Evolutionary conservation across 805 yeast species (phyloP), one percentile per base, ranked within the genome.

Genomic region (Vanderwaltozyma tropicalis): DNA sequence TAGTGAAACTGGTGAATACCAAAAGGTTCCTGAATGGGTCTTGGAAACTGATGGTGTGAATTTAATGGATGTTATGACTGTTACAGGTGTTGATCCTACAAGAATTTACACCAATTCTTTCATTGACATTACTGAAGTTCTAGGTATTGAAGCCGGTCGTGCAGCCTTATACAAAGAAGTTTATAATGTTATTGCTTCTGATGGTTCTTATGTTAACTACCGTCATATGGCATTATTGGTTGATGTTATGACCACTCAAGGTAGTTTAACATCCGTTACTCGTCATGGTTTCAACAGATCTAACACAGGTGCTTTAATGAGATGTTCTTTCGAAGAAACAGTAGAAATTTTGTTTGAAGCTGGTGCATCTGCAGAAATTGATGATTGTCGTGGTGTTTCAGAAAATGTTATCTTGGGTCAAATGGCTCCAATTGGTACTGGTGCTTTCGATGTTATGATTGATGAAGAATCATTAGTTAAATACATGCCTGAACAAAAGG

Each of bases 211-310:
- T 55, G 99, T 92, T 44, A 92, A 92, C 65, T 92, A 92, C 67
- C 80, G 99, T 67, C 99, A 92, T 57, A 81, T 92, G 92, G 96
- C 99, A 4, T 69, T 92, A 52, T 72, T 92, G 53, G 97, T 92
- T 41, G 99, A 92, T 68, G 94, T 88, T 28, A 92, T 92, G 99
- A 92, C 99, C 2, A 84, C 95, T 28, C 80, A 95, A 57, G 99
- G 99, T 55, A 95, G 89, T 58, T 71, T 92, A 63, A 89, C 94
- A 84, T 97, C 99, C 29, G 88, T 92, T 54, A 89, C 97, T 31
- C 94, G 99, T 74, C 98, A 92, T 59, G 99, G 99, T 74, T 89
- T 92, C 65, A 92, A 92, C 65, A 80, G 99, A 67, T 83, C 95
- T 28, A 96, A 92, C 49, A 92, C 99, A 22, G 99, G 99, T 66